Base-by-base conservation (phyloP, 768 basidiomycete genomes). In the Lactarius vividus region DNA sequence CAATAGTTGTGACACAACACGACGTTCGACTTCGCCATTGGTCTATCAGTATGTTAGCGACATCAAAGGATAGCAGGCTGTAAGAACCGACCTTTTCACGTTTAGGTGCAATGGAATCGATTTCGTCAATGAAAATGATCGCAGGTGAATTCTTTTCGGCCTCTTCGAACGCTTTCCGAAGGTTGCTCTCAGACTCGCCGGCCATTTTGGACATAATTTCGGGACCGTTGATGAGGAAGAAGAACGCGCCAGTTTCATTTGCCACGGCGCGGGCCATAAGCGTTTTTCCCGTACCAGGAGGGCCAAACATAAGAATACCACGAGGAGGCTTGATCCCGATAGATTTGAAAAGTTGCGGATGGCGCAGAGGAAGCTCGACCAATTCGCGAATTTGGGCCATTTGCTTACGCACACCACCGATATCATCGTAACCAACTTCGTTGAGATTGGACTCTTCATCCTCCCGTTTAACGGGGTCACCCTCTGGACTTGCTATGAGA, bases 191-290 rank as follows among this genome's bases (percentile, higher is more conserved):
- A 75, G 87, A 89, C 80, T 99, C 97, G 71, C 97, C 97, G 61
- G 97, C 97, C 97, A 99, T 99, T 84, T 99, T 98, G 72, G 91
- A 93, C 97, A 99, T 99, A 77, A 99, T 98, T 79, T 99, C 97
- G 59, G 97, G 97, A 61, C 97, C 97, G 74, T 98, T 99, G 80
- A 99, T 99, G 59, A 98, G 81, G 88, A 99, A 99, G 85, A 99
- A 99, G 86, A 99, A 99, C 18, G 97, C 97, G 58, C 97, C 97
- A 31, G 97, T 99, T 79, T 99, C 97, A 76, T 99, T 99, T 69
- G 97, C 97, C 56, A 99, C 97, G 8, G 97, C 97, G 72, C 97
- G 89, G 59, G 97, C 97, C 96, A 99, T 99, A 71, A 99, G 85
- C 7, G 97, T 98, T 82, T 98, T 99, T 84, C 97, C 97, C 26